A percentile compares a stretch with the other conserved stretches of the same genome.
phyloP scores from a whole-genome alignment of 2,329 filamentous ascomycete genomes.

The Apiospora kogelbergensis region DNA sequence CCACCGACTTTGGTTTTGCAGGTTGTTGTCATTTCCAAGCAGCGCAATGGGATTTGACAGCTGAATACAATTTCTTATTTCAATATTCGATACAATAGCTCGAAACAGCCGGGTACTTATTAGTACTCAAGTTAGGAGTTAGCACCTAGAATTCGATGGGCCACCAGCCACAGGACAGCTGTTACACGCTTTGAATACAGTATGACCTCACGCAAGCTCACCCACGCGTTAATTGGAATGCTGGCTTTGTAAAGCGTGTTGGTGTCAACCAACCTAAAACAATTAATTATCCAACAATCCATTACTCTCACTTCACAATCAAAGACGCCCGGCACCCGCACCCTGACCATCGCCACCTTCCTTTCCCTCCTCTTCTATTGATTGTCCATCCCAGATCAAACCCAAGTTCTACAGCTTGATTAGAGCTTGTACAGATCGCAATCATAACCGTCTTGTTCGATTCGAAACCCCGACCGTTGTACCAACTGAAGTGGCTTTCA shows the following conservation, averaged over 20 bases:
- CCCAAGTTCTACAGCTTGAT: not conserved
- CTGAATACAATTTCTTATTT: no score
- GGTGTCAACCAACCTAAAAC: constrained; percentile 8
- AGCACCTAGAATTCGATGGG: not conserved
- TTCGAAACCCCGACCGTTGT: not conserved
- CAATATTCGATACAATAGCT: not conserved
- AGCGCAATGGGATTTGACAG: not conserved
- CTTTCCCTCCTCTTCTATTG: not conserved
- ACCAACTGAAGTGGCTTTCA: not conserved
- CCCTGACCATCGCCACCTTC: not conserved
- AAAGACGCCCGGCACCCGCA: not conserved
- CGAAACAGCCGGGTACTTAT: not conserved
- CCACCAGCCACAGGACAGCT: not conserved
- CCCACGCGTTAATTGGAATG: constrained; percentile 11
- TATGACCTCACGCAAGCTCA: not conserved
- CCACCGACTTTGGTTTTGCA: no score
- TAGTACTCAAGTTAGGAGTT: not conserved
- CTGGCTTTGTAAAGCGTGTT: constrained; percentile 1
- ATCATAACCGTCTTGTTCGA: not conserved
- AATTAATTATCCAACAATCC: not conserved
- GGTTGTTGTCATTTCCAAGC: not conserved
- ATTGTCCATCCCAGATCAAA: not conserved
- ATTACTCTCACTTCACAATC: not conserved
- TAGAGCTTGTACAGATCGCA: not conserved
- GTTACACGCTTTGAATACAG: not conserved